Conservation (phyloP, 345 rosid species). For the Linum trigynum region DNA sequence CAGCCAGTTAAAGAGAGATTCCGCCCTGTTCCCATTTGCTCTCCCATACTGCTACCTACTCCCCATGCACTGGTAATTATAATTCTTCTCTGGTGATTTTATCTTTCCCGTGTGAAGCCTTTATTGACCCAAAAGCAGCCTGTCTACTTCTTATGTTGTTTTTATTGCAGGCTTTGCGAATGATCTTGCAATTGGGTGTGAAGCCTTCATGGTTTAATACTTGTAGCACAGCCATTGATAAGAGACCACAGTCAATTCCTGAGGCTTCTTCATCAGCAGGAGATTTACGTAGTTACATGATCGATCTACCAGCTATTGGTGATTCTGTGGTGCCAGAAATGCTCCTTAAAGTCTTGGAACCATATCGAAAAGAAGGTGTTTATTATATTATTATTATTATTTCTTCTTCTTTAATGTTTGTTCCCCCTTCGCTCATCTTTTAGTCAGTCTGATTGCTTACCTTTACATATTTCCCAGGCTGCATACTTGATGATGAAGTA, state of each 20-base stretch:
- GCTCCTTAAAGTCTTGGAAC: slow-evolving; percentile 92
- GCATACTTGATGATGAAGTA: slow-evolving; percentile 83
- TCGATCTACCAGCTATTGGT: slow-evolving; percentile 66
- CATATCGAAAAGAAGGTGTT: slow-evolving; percentile 74
- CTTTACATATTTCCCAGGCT: slow-evolving; percentile 36
- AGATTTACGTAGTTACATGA: slow-evolving; percentile 85
- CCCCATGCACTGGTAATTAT: slow-evolving; percentile 82
- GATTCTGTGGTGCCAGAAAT: slow-evolving; percentile 94
- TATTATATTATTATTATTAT: slow-evolving; percentile 10
- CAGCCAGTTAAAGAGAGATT: slow-evolving; percentile 69
- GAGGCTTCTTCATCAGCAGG: slow-evolving; percentile 54
- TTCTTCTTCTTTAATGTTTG: slow-evolving; percentile 4
- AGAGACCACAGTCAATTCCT: slow-evolving; percentile 69
- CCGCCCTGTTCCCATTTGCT: slow-evolving; percentile 87
- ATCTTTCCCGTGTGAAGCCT: neutral
- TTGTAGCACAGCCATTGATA: slow-evolving; percentile 51
- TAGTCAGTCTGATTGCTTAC: slow-evolving; percentile 16
- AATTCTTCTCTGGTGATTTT: neutral
- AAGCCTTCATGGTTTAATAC: slow-evolving; percentile 95
- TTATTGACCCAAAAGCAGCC: neutral
- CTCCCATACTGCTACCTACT: slow-evolving; percentile 73
- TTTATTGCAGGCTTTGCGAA: slow-evolving; percentile 67
- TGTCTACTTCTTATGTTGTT: slow-evolving; percentile 8
- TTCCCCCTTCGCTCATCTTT: slow-evolving; percentile 8
- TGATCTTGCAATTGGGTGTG: slow-evolving; percentile 95